Percentiles rank a stretch among this genome's conserved stretches.
Conservation (phyloP, 441 rosid species). For the Kokia cookei region DNA sequence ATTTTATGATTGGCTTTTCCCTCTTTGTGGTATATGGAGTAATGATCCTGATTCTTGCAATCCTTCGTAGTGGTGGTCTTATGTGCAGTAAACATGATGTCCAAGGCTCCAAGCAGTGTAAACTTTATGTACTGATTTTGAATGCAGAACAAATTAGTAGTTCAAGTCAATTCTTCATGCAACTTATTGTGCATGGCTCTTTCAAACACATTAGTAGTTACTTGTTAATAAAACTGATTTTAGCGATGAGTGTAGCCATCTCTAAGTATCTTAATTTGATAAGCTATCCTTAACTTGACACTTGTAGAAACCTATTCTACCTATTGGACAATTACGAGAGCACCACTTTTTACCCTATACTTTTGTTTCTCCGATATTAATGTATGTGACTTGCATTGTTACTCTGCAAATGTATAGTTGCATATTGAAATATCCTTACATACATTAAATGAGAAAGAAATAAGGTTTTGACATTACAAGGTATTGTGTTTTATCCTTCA, state of each 20-base stretch:
- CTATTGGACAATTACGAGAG: background rate
- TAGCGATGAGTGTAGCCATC: background rate
- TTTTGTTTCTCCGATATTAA: background rate
- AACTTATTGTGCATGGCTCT: background rate
- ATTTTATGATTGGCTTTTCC: background rate
- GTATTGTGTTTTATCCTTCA: constrained; percentile 28
- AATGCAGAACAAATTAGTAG: background rate
- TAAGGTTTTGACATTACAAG: background rate
- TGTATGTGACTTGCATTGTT: background rate
- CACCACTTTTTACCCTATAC: background rate
- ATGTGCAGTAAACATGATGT: background rate
- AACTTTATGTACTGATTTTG: background rate
- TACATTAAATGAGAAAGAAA: background rate
- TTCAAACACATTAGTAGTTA: background rate
- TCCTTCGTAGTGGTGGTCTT: background rate
- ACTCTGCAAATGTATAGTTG: background rate
- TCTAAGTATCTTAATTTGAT: background rate
- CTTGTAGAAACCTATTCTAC: background rate
- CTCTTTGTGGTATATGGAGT: background rate
- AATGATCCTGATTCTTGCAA: background rate
- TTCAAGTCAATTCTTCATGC: background rate
- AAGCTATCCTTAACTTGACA: background rate
- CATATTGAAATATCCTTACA: background rate
- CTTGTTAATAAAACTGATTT: background rate
- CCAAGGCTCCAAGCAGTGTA: background rate